Evolutionary conservation across 495 filamentous ascomycete species (phyloP).

Genomic region (Aspergillus avenaceus): DNA sequence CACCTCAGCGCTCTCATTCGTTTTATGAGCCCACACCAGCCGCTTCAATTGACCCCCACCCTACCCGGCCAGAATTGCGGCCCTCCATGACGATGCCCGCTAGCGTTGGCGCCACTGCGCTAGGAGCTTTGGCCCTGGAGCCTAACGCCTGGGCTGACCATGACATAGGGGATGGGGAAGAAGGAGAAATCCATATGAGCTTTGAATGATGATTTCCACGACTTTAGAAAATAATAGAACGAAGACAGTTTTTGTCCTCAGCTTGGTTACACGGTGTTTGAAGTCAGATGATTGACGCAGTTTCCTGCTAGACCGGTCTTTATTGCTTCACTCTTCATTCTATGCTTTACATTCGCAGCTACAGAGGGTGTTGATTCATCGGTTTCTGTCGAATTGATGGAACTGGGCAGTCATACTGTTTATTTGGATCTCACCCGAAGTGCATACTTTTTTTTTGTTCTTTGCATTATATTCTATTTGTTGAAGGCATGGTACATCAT

Average conservation of each 20-base stretch:
- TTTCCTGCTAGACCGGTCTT: not conserved
- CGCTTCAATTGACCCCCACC: constrained; percentile 4
- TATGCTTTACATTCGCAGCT: not conserved
- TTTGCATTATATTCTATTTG: not conserved
- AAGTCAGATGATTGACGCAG: not conserved
- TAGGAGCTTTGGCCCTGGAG: constrained; percentile 44
- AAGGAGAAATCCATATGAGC: constrained; percentile 54
- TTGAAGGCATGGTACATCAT: not conserved
- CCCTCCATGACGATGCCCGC: constrained; percentile 37
- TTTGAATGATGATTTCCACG: constrained; percentile 44
- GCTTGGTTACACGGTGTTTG: constrained; percentile 1
- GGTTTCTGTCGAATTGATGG: not conserved
- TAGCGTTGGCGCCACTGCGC: constrained; percentile 19
- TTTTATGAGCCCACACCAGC: constrained; percentile 10
- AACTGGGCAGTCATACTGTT: not conserved
- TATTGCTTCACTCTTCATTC: not conserved
- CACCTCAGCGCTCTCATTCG: constrained; percentile 21
- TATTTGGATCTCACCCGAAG: not conserved
- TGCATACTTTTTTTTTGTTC: constrained; percentile 5
- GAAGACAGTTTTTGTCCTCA: not conserved
- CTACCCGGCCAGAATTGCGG: constrained; percentile 36
- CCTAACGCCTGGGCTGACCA: constrained; percentile 84
- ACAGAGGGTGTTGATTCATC: not conserved
- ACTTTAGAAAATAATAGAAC: not conserved
- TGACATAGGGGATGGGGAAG: constrained; percentile 49